phyloP scores from a whole-genome alignment of 225 moss, liverwort and hornwort genomes.

The Bryoerythrophyllum caledonicum region DNA sequence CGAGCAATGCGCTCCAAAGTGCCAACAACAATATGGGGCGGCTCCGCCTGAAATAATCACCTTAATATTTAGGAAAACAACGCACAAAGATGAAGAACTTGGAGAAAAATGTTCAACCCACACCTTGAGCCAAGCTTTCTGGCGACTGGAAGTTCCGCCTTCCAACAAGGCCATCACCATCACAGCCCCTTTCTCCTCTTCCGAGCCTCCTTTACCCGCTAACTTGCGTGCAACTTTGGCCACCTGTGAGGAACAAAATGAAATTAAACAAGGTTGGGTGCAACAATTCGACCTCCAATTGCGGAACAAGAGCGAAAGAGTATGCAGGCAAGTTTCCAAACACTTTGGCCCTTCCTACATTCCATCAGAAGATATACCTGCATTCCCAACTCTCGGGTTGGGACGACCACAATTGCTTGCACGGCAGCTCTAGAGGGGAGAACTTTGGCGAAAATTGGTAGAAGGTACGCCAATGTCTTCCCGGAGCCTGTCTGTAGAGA shows the following conservation, averaged over 20 bases:
- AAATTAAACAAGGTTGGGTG: neutral
- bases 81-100: neutral
- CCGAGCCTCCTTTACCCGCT: conserved; percentile 62
- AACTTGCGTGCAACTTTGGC: conserved; percentile 86
- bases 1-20: conserved; percentile 84
- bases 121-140: conserved; percentile 99
- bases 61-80: conserved; percentile 5
- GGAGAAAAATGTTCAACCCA: neutral
- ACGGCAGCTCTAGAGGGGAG: conserved; percentile 73
- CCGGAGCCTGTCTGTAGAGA: conserved; percentile 87
- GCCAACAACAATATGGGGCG: conserved; percentile 93
- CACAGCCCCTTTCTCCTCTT: conserved; percentile 61
- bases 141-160: conserved; percentile 90
- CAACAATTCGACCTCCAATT: neutral
- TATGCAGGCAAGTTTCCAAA: neutral
- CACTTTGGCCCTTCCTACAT: neutral
- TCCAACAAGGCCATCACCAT: conserved; percentile 93
- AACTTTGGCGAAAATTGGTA: conserved; percentile 85
- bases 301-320: neutral
- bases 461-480: conserved; percentile 91
- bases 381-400: conserved; percentile 98
- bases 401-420: conserved; percentile 92
- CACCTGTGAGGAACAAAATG: conserved; percentile 47
- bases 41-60: conserved; percentile 67
- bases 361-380: conserved; percentile 53